Percentiles rank a stretch among this genome's conserved stretches.
Evolutionary conservation across 768 basidiomycete species (phyloP).

Genomic region (Termitomyces sp.): DNA sequence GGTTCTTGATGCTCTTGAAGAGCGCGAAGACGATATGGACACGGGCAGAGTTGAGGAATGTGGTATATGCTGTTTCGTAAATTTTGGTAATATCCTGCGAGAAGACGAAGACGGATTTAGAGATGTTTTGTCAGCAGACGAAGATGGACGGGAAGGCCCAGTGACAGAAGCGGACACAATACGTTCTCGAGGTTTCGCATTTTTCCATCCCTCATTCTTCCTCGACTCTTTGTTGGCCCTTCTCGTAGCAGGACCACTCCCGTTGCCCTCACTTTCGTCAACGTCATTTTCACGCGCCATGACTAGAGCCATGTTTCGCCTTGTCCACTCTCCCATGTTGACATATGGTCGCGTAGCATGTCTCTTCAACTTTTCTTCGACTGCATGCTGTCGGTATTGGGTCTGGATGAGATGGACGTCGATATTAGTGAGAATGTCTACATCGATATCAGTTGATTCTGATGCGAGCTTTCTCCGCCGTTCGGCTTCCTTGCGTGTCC

Average conservation of each 20-base stretch:
- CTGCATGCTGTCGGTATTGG: slow-evolving; percentile 36
- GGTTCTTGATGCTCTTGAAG: neutral
- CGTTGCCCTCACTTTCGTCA: neutral
- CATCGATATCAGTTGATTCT: slow-evolving; percentile 32
- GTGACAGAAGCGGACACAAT: neutral
- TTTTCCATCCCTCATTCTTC: neutral
- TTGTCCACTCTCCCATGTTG: slow-evolving; percentile 1
- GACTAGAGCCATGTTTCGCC: neutral
- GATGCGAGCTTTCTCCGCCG: slow-evolving; percentile 22
- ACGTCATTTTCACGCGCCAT: neutral
- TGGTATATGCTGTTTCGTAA: no score
- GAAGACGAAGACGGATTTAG: neutral
- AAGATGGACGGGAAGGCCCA: neutral
- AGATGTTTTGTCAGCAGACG: neutral
- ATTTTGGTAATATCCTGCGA: neutral
- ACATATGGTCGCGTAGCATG: neutral
- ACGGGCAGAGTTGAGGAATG: neutral
- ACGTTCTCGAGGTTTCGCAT: neutral
- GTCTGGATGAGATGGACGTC: slow-evolving; percentile 41
- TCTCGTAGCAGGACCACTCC: neutral
- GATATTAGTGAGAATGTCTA: slow-evolving; percentile 31
- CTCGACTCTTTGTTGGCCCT: neutral
- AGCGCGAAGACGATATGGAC: neutral
- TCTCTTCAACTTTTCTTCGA: slow-evolving; percentile 34
- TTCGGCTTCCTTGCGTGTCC: slow-evolving; percentile 27